Evolutionary conservation across 2,329 filamentous ascomycete species (phyloP).

Genomic region (Colletotrichum chlorophyti): DNA sequence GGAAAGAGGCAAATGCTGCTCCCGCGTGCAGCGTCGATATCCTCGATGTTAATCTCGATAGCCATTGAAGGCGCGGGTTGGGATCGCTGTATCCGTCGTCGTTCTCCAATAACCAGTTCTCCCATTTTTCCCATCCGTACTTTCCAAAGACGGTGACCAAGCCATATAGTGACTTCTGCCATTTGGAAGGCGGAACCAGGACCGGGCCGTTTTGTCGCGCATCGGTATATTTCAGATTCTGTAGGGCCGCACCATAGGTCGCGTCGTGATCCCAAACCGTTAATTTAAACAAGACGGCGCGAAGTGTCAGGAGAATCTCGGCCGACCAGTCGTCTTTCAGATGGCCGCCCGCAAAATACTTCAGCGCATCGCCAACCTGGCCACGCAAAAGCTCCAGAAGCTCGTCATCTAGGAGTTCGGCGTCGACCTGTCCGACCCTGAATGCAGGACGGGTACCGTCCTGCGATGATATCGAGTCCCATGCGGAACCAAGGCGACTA

Average conservation of each 20-base stretch:
- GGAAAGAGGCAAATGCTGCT: constrained; percentile 83
- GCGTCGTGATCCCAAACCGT: constrained; percentile 97
- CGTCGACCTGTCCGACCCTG: constrained; percentile 94
- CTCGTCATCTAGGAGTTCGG: constrained; percentile 93
- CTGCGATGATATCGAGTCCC: constrained; percentile 75
- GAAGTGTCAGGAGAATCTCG: constrained; percentile 81
- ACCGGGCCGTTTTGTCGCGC: constrained; percentile 71
- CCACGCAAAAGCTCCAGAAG: constrained; percentile 83
- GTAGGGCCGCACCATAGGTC: constrained; percentile 90
- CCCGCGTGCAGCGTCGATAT: constrained; percentile 79
- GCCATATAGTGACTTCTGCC: constrained; percentile 87
- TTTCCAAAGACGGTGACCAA: constrained; percentile 84
- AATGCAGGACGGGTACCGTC: constrained; percentile 86
- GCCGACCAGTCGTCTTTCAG: constrained; percentile 85
- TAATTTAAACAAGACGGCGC: constrained; percentile 88
- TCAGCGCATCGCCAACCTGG: constrained; percentile 87
- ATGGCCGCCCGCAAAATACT: constrained; percentile 79
- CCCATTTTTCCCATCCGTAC: constrained; percentile 93
- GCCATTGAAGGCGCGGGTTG: constrained; percentile 54
- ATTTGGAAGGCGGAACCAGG: constrained; percentile 73
- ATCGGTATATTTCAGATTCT: constrained; percentile 90
- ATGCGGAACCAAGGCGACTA: constrained; percentile 64
- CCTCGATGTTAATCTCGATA: constrained; percentile 74
- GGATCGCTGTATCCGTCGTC: constrained; percentile 75
- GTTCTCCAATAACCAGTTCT: constrained; percentile 80